Conservation (phyloP, 257 asterid species). For the Dorcoceras hygrometricum region DNA sequence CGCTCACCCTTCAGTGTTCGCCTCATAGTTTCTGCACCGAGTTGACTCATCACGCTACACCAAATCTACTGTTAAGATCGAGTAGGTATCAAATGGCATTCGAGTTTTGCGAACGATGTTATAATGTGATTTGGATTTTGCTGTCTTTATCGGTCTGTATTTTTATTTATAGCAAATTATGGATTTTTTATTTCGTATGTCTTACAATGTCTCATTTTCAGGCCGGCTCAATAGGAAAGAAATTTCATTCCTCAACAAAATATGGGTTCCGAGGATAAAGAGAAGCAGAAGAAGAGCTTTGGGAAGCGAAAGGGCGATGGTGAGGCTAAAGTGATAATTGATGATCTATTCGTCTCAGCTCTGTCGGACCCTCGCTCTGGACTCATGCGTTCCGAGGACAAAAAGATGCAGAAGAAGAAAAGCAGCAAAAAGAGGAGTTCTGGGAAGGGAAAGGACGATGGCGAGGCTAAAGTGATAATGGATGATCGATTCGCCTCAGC, state of each 20-base stretch:
- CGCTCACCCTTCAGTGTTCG: neutral
- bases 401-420: slow-evolving; percentile 32
- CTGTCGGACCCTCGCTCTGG: slow-evolving; percentile 83
- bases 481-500: slow-evolving; percentile 74
- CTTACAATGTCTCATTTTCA: neutral
- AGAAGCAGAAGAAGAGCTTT: slow-evolving; percentile 24
- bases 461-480: slow-evolving; percentile 34
- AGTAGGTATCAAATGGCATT: neutral
- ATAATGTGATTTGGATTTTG: neutral
- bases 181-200: neutral
- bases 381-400: slow-evolving; percentile 43
- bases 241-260: neutral
- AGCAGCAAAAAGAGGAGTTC: slow-evolving; percentile 9
- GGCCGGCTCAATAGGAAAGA: neutral
- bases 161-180: neutral
- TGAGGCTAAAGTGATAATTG: slow-evolving; percentile 40
- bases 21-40: no score
- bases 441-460: slow-evolving; percentile 23
- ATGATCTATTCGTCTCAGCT: slow-evolving; percentile 65
- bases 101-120: neutral
- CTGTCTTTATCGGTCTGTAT: neutral
- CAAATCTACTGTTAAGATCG: neutral
- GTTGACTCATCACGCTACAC: neutral
- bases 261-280: slow-evolving; percentile 28
- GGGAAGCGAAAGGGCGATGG: slow-evolving; percentile 23